Percentiles rank a stretch among this genome's conserved stretches.
Conservation (phyloP, 2,329 filamentous ascomycete genomes). For the Corniculantispora saksenae region DNA sequence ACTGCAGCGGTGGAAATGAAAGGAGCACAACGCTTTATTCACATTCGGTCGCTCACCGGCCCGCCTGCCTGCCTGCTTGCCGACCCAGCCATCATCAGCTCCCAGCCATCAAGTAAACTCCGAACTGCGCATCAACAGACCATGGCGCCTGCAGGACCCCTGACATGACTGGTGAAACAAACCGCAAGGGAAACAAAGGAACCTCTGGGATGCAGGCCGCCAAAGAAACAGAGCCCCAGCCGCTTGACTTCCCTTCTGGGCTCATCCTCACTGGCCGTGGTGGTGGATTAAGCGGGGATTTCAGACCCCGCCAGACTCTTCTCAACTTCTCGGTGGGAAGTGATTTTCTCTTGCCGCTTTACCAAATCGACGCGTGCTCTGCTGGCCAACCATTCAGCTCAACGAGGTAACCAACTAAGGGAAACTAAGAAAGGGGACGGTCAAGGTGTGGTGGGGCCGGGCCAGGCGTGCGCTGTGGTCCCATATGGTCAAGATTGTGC, state of each 20-base stretch:
- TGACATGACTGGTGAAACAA: slow-evolving; percentile 19
- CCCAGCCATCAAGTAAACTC: not conserved
- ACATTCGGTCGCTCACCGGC: too few relatives aligned
- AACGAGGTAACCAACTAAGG: not conserved
- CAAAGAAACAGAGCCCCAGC: not conserved
- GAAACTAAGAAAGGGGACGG: not conserved
- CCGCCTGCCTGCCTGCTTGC: not conserved
- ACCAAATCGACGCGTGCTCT: not conserved
- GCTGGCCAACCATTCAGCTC: slow-evolving; percentile 9
- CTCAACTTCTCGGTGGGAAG: not conserved
- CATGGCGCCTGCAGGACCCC: slow-evolving; percentile 16
- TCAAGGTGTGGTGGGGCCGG: not conserved
- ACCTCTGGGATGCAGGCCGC: not conserved
- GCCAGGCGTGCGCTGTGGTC: not conserved
- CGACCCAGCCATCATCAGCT: not conserved
- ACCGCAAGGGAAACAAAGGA: not conserved
- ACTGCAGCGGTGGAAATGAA: slow-evolving; percentile 7
- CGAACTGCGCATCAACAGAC: not conserved
- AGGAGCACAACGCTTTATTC: slow-evolving; percentile 4
- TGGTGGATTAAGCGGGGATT: not conserved
- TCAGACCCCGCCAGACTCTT: not conserved
- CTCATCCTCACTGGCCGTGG: not conserved
- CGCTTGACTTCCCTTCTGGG: slow-evolving; percentile 10
- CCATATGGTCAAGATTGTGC: not conserved
- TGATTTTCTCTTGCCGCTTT: slow-evolving; percentile 13